These are phyloP conservation scores for Candida glaebosa DNA, from an alignment of 805 yeast species.

Conservation along the genomic window DNA sequence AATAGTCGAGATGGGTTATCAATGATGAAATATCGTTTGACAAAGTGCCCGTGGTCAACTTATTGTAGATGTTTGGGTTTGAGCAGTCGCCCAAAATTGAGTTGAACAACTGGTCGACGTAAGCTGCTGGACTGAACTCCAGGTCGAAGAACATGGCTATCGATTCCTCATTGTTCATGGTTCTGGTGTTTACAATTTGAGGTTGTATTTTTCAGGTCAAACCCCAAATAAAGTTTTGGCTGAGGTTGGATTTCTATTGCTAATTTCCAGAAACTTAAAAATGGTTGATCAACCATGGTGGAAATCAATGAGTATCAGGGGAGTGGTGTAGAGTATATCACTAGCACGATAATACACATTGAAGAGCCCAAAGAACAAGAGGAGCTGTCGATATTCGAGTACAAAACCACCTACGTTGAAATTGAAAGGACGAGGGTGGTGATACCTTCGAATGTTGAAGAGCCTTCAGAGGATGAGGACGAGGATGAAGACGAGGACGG, in stretches of 20 bases:
- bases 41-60: constrained; percentile 28
- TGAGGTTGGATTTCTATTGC: too few relatives aligned
- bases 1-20: constrained; percentile 58
- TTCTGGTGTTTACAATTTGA: too few relatives aligned
- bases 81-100: constrained; percentile 10
- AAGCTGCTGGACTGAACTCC: constrained; percentile 61
- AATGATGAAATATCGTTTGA: constrained; percentile 49
- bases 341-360: neutral
- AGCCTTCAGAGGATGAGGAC: neutral
- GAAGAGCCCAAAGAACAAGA: neutral
- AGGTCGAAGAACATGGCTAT: constrained; percentile 67
- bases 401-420: constrained; percentile 1
- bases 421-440: neutral
- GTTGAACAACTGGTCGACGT: constrained; percentile 57
- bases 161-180: constrained; percentile 32
- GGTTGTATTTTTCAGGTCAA: too few relatives aligned
- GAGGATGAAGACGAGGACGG: neutral
- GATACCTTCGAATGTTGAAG: neutral
- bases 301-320: neutral
- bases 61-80: constrained; percentile 16
- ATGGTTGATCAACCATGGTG: neutral
- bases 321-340: neutral
- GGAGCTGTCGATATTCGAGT: neutral
- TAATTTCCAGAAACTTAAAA: neutral
- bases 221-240: too few relatives aligned